Base-by-base conservation (phyloP, 257 asterid species). In the Vinca minor region DNA sequence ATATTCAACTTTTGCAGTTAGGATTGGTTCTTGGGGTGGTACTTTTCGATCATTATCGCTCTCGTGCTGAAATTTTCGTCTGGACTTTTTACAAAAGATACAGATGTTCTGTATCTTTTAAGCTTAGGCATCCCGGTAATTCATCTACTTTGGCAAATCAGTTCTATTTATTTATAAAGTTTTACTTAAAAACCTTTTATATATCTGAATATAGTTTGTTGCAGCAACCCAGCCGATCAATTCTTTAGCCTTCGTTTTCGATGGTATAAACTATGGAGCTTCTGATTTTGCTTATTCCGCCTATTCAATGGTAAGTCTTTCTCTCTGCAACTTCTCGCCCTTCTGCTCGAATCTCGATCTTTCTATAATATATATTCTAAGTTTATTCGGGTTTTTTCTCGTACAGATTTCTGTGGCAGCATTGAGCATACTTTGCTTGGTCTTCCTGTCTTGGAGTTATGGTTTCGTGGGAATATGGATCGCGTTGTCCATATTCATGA, bases 221-320 rank as follows among this genome's bases (percentile, higher is more conserved):
- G 87, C 79, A 49, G 57, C 50, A 46, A 78, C 84, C 11, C 86
- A 82, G 64, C 86, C 86, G 6, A 69, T 82, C 31, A 84, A 79
- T 69, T 78, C 88, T 1, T 26, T 82, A 48, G 88, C 88, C 20
- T 79, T 82, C 46, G 86, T 82, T 35, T 76, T 82, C 46, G 91
- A 78, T 57, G 88, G 88, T 59, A 60, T 82, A 58, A 82, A 82
- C 59, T 80, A 67, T 18, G 83, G 88, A 73, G 88, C 84, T 8
- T 82, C 85, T 21, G 86, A 84, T 68, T 80, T 82, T 38, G 72
- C 82, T 7, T 74, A 69, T 65, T 75, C 88, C 12, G 86, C 81
- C 1, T 76, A 77, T 73, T 82, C 84, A 70, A 79, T 84, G 85
- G 85, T 69, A 82, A 76, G 79, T 75, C 45, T 39, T 64, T 35